Evolutionary conservation across 75 land plant genomes (phyloP).

Genomic region (Picea glauca): DNA sequence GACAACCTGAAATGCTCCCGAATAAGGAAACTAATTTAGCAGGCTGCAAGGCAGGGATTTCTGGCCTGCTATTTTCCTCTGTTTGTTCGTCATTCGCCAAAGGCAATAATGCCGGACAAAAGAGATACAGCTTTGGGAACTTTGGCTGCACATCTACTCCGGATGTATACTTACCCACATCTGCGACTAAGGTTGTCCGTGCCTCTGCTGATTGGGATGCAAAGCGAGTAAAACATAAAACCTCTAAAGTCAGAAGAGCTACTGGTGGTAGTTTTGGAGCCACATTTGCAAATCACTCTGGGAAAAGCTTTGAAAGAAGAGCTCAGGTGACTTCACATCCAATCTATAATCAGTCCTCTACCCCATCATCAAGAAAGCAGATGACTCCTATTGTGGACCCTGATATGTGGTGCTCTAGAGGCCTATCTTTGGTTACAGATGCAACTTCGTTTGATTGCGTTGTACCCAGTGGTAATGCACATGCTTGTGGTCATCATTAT

Average conservation of each 20-base stretch:
- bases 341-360: too few species aligned
- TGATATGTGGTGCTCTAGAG: slow-evolving; percentile 3
- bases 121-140: slow-evolving; percentile 20
- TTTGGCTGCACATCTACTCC: slow-evolving; percentile 33
- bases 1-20: background rate
- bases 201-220: slow-evolving; percentile 40
- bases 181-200: slow-evolving; percentile 25
- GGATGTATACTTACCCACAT: slow-evolving; percentile 24
- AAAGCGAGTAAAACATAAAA: slow-evolving; percentile 24
- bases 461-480: slow-evolving; percentile 1
- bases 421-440: background rate
- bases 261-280: background rate
- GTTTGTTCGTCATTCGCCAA: background rate
- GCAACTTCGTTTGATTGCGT: background rate
- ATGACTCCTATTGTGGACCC: slow-evolving; percentile 2
- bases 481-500: background rate
- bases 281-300: background rate
- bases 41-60: slow-evolving; percentile 9
- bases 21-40: background rate
- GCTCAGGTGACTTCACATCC: background rate
- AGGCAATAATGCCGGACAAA: background rate
- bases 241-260: slow-evolving; percentile 11
- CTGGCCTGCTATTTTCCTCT: slow-evolving; percentile 4
- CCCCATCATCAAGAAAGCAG: background rate
- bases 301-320: slow-evolving; percentile 5